Evolutionary conservation across 495 filamentous ascomycete species (phyloP).

Genomic region (Tuber indicum): DNA sequence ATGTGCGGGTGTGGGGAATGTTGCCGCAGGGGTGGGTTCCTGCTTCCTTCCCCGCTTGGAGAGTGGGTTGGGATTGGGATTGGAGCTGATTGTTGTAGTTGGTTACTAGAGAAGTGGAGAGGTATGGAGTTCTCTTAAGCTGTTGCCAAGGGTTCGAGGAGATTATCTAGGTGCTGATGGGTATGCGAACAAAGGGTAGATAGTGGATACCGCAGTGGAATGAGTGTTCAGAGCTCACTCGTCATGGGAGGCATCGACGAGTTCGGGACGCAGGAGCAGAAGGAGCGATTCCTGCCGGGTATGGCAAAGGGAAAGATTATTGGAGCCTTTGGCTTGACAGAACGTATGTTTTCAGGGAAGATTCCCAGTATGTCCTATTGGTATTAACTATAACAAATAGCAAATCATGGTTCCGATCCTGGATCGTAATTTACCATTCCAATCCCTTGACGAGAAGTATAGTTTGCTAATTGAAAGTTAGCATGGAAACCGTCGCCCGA

Average conservation of each 20-base stretch:
- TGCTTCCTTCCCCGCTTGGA: neutral
- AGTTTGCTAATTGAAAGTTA: neutral
- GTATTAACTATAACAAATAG: conserved; percentile 20
- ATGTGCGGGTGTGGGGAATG: conserved; percentile 87
- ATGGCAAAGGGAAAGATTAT: conserved; percentile 82
- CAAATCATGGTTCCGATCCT: conserved; percentile 95
- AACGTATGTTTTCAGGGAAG: conserved; percentile 47
- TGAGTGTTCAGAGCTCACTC: conserved; percentile 91
- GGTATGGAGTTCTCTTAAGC: conserved; percentile 9
- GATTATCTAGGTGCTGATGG: neutral
- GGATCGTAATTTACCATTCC: conserved; percentile 50
- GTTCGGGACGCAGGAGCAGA: conserved; percentile 81
- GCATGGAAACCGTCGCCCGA: conserved; percentile 82
- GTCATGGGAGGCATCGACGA: conserved; percentile 97
- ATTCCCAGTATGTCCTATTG: neutral
- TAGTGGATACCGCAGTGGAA: conserved; percentile 88
- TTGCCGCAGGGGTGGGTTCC: conserved; percentile 61
- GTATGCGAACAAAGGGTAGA: conserved; percentile 56
- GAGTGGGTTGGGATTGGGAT: conserved; percentile 3
- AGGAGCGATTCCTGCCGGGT: conserved; percentile 74
- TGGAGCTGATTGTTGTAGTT: conserved; percentile 44
- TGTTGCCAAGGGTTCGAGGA: neutral
- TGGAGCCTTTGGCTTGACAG: conserved; percentile 90
- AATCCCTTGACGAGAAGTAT: neutral
- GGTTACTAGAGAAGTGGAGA: conserved; percentile 92